A percentile compares a stretch with the other conserved stretches of the same genome.
phyloP scores from a whole-genome alignment of 306 rosid genomes.

The Rubus idaeus region DNA sequence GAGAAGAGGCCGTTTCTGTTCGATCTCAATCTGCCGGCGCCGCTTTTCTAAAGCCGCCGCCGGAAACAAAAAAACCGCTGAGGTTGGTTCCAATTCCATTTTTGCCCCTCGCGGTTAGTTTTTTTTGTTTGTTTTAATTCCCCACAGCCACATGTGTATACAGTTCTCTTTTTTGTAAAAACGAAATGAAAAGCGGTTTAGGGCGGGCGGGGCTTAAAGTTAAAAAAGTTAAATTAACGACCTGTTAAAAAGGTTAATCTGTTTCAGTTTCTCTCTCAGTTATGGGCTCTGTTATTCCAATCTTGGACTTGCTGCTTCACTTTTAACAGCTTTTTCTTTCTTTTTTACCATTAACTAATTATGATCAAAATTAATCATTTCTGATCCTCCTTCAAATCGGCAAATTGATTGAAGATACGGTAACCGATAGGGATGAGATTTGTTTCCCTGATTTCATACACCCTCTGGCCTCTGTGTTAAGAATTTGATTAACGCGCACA shows the following conservation, averaged over 20 bases:
- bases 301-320: background rate
- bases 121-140: background rate
- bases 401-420: background rate
- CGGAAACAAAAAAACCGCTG: background rate
- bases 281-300: background rate
- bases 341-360: background rate
- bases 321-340: background rate
- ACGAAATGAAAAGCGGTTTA: background rate
- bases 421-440: background rate
- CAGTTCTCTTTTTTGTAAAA: background rate
- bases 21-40: conserved; percentile 70
- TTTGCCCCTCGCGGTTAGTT: conserved; percentile 21
- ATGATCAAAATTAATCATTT: background rate
- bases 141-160: background rate
- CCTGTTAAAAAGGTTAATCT: background rate
- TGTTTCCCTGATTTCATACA: background rate
- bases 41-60: conserved; percentile 36
- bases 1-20: conserved; percentile 48
- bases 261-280: background rate
- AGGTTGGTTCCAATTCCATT: conserved; percentile 6
- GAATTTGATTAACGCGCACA: no score
- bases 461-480: no score
- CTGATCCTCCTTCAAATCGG: background rate
- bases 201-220: background rate
- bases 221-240: background rate